phyloP scores from a whole-genome alignment of 805 yeast species.

The Spathaspora girioi region DNA sequence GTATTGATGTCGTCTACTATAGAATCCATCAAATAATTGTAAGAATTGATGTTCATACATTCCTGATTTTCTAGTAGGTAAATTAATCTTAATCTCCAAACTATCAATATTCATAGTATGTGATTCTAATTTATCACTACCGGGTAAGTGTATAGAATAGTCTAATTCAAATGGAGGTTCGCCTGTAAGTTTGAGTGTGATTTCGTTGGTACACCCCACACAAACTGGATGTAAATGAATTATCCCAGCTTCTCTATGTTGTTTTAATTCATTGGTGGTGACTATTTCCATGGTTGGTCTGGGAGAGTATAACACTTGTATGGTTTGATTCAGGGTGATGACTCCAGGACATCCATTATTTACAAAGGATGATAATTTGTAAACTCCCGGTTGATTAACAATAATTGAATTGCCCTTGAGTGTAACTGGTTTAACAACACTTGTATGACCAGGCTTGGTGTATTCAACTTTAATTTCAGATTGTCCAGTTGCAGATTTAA shows the following conservation, averaged over 20 bases:
- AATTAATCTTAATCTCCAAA: constrained; percentile 25
- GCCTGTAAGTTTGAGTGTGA: constrained; percentile 47
- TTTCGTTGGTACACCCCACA: constrained; percentile 22
- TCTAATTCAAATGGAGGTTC: constrained; percentile 65
- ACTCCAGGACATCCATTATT: constrained; percentile 47
- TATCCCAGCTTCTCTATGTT: constrained; percentile 21
- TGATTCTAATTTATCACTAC: constrained; percentile 43
- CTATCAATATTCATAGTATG: constrained; percentile 30
- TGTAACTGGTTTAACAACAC: constrained; percentile 27
- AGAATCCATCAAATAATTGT: constrained; percentile 63
- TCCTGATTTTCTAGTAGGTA: constrained; percentile 50
- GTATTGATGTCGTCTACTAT: constrained; percentile 34
- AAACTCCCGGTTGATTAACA: constrained; percentile 40
- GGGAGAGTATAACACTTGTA: constrained; percentile 19
- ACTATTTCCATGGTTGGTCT: constrained; percentile 22
- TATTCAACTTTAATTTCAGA: constrained; percentile 3
- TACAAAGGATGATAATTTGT: constrained; percentile 33
- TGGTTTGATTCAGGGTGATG: constrained; percentile 17
- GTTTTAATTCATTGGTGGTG: constrained; percentile 13
- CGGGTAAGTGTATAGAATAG: constrained; percentile 60
- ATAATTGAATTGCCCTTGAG: constrained; percentile 14
- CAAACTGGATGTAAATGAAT: constrained; percentile 27
- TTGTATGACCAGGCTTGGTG: constrained; percentile 13
- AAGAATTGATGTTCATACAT: constrained; percentile 56
- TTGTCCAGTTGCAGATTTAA: constrained; percentile 30